Evolutionary conservation across 805 yeast species (phyloP).

Genomic region (Wickerhamomyces alni): DNA sequence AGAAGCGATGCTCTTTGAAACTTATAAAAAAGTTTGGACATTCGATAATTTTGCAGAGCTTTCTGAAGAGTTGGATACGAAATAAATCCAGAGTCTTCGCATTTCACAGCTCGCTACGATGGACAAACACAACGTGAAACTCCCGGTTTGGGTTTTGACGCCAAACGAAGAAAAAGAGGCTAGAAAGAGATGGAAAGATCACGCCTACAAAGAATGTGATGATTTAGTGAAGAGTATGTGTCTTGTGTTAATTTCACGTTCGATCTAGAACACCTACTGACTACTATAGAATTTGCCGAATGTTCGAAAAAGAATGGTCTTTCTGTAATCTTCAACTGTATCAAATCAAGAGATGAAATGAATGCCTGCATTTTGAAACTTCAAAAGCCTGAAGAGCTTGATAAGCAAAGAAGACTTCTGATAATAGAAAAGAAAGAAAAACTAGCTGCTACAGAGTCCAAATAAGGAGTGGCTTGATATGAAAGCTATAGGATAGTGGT

Average conservation of each 20-base stretch:
- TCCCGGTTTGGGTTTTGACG: constrained; percentile 72
- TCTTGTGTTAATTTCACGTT: no score
- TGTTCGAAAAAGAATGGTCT: constrained; percentile 62
- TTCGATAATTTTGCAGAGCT: background rate
- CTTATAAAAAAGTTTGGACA: background rate
- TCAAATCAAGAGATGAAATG: constrained; percentile 50
- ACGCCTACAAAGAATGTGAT: constrained; percentile 62
- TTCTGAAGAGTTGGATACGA: no score
- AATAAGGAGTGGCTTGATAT: background rate
- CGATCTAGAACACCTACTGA: background rate
- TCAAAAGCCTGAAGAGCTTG: constrained; percentile 60
- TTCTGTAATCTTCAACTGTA: constrained; percentile 63
- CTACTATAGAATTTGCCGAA: constrained; percentile 41
- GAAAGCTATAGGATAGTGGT: no score
- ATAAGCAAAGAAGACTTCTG: constrained; percentile 59
- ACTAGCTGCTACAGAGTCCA: constrained; percentile 16
- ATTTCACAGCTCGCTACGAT: no score
- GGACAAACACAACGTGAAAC: constrained; percentile 26
- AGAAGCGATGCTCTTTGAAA: background rate
- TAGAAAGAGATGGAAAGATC: constrained; percentile 61
- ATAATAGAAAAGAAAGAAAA: constrained; percentile 50
- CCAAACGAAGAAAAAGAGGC: constrained; percentile 74
- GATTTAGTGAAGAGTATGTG: constrained; percentile 60
- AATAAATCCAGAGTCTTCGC: no score
- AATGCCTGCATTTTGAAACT: constrained; percentile 55